Evolutionary conservation across 495 filamentous ascomycete genomes (phyloP), one percentile per base, ranked within the genome.

Genomic region (Penicillium cataractarum): DNA sequence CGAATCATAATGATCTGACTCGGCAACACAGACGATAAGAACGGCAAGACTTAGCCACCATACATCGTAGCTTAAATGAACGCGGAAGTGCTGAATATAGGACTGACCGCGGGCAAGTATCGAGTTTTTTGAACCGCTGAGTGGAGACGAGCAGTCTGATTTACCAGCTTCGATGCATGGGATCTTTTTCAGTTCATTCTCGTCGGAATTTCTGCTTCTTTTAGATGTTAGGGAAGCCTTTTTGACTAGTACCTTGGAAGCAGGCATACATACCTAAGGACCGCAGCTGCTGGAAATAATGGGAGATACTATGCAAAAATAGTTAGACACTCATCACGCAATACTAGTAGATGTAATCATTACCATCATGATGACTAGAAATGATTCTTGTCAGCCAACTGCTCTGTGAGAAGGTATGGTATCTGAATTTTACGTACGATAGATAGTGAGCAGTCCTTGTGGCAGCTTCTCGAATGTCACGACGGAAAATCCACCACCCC

Each of bases 51-150:
- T 86, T n/a, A 97, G 81, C 85, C 87, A 92, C 91, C 91, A 94
- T 3, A 93, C 73, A 66, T 97, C 93, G 73, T 93, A 89, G 19
- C 89, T 86, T n/a, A 96, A 83, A 68, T 96, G 91, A 24, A 87
- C 86, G 35, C 88, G 86, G 13, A 97, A 77, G 64, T 96, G 78
- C 59, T 82, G 72, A 49, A 73, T 82, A 21, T 87, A 71, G 64
- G 87, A 86, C 49, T 81, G 80, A 49, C 75, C 63, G 35, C 75
- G 76, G 6, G 79, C 70, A 51, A 63, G 39, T 55, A 67, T 60
- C 35, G 65, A 66, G 27, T 22, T 56, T 10, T 33, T 27, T 55
- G 46, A 24, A 27, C 12, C 29, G 35, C 17, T 17, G 8, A 5
- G 7, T 33, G 37, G 21, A 48, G 12, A 19, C 42, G 35, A n/a